Evolutionary conservation across 2,329 filamentous ascomycete species (phyloP), one percentile per base, ranked within the genome.

Genomic region (Penicillium palitans): DNA sequence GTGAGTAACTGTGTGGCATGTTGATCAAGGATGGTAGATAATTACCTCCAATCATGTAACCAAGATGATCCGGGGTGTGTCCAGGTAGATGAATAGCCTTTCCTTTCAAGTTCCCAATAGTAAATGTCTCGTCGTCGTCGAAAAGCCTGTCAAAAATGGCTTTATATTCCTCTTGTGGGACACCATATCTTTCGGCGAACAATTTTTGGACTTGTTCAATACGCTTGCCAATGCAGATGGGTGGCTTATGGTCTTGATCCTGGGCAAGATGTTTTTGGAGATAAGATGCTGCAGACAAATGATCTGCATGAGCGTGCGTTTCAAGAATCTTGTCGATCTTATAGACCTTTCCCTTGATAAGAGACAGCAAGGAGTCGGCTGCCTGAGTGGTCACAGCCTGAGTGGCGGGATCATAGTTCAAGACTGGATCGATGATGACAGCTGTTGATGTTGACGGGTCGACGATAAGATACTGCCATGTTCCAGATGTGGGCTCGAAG

Each of bases 1-100:
- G 24, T 64, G 39, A 59, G 48, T 53, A 27, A 1, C 2, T 39
- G 12, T 31, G 5, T 17, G 21, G n/a, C 9, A 7, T 5, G 12
- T 10, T 33, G 2, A 24, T 13, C 6, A 9, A 35, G 35, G 13
- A 4, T 13, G 13, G 19, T 3, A 6, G 7, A 35, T 21, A 19
- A 61, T 52, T 63, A 70, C 71, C 69, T 66, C 83, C 84, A 56
- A 88, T 81, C 39, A 74, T 73, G 61, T 88, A 88, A 0, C 86
- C 85, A 10, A 88, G 63, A 58, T 87, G 84, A 62, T 88, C 86
- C 0, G 85, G 84, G 0, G 85, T 87, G 62, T 88, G 85, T 0
- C 85, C 85, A 0, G 86, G 85, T 0, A 88, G 78, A 64, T 87
- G 84, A 0, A 87, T 70, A 1, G 80, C 84, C 6, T 69, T 74